Percentiles rank a stretch among this genome's conserved stretches.
phyloP scores from a whole-genome alignment of 2,329 filamentous ascomycete species.

The Fusarium nelsonii region DNA sequence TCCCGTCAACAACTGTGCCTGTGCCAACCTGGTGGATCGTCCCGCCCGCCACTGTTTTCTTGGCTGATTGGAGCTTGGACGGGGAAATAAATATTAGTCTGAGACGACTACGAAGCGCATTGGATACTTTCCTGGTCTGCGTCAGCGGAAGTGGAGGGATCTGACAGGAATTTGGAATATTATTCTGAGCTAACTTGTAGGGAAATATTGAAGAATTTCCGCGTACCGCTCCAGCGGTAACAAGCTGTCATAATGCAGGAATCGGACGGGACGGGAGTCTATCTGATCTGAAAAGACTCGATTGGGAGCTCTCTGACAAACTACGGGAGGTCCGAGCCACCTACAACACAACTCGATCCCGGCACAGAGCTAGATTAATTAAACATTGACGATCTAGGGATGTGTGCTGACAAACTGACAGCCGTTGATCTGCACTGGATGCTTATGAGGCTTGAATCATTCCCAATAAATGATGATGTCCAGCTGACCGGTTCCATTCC shows the following conservation, averaged over 20 bases:
- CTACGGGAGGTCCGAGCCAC: slow-evolving; percentile 16
- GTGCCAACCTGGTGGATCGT: slow-evolving; percentile 45
- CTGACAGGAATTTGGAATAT: slow-evolving; percentile 22
- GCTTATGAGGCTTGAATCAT: slow-evolving; percentile 29
- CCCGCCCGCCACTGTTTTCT: slow-evolving; percentile 29
- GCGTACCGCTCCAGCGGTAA: slow-evolving; percentile 46
- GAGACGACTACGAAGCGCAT: slow-evolving; percentile 18
- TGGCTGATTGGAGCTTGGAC: slow-evolving; percentile 41
- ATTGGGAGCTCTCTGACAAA: slow-evolving; percentile 9
- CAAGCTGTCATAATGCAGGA: slow-evolving; percentile 39
- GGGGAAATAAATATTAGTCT: slow-evolving; percentile 34
- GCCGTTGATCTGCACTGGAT: slow-evolving; percentile 34
- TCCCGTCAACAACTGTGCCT: slow-evolving; percentile 39
- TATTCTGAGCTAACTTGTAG: slow-evolving; percentile 30
- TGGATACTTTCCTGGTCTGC: slow-evolving; percentile 4
- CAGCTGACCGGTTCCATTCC: slow-evolving; percentile 39
- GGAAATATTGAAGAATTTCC: slow-evolving; percentile 31
- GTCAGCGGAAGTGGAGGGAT: slow-evolving; percentile 15
- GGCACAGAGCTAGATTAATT: slow-evolving; percentile 7
- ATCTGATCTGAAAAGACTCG: slow-evolving; percentile 13
- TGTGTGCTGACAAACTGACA: slow-evolving; percentile 16
- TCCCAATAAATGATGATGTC: slow-evolving; percentile 26
- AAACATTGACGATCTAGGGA: slow-evolving; percentile 13
- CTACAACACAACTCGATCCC: slow-evolving; percentile 9
- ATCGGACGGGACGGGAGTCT: slow-evolving; percentile 11